Evolutionary conservation across 192 early-diverging fungal species (phyloP).

Genomic region (Bifiguratus adelaidae): DNA sequence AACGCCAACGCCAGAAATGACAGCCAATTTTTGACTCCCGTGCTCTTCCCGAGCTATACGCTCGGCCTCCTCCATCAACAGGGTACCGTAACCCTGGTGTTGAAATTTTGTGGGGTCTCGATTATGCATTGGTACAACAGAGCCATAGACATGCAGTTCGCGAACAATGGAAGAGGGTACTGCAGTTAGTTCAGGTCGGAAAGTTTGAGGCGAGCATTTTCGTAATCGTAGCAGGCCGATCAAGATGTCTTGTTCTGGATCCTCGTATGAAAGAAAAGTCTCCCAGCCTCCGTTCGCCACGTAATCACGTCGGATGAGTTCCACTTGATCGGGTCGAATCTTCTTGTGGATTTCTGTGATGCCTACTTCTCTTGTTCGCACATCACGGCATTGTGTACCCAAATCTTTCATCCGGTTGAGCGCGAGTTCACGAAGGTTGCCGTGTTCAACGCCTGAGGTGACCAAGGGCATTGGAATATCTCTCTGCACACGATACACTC

Average conservation of each 20-base stretch:
- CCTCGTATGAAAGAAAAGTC: slow-evolving; percentile 98
- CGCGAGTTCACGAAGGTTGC: slow-evolving; percentile 92
- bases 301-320: slow-evolving; percentile 96
- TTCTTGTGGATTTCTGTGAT: slow-evolving; percentile 97
- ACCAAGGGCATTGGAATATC: slow-evolving; percentile 99
- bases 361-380: slow-evolving; percentile 96
- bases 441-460: slow-evolving; percentile 96
- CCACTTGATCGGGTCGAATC: slow-evolving; percentile 88
- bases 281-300: slow-evolving; percentile 98
- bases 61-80: slow-evolving; percentile 99
- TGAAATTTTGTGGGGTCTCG: slow-evolving; percentile 98
- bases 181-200: slow-evolving; percentile 83
- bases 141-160: slow-evolving; percentile 97
- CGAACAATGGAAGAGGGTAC: slow-evolving; percentile 88
- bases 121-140: slow-evolving; percentile 90
- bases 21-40: slow-evolving; percentile 85
- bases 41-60: slow-evolving; percentile 97
- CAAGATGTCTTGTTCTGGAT: slow-evolving; percentile 92
- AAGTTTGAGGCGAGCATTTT: slow-evolving; percentile 80
- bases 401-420: slow-evolving; percentile 94
- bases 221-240: slow-evolving; percentile 90
- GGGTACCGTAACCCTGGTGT: slow-evolving; percentile 96
- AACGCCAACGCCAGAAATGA: slow-evolving; percentile 97
- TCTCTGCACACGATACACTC: slow-evolving; percentile 96
- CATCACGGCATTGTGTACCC: slow-evolving; percentile 92